These are phyloP conservation scores for Kazachstania sp. DNA, from an alignment of 1,139 yeast species.

Conservation along the genomic window DNA sequence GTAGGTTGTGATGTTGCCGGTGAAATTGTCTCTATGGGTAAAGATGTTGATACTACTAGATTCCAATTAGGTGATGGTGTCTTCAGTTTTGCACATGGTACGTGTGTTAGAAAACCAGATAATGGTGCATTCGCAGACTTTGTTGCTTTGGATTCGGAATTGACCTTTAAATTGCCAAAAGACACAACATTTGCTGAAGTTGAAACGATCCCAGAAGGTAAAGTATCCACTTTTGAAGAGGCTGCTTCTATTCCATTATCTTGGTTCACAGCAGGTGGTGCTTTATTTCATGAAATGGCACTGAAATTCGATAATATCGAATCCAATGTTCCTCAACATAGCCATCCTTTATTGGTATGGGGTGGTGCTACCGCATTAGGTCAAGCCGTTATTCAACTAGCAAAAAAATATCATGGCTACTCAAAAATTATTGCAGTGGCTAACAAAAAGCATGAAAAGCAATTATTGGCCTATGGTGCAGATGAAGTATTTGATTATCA, in stretches of 20 bases:
- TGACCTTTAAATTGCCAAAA: conserved; percentile 32
- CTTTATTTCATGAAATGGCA: conserved; percentile 22
- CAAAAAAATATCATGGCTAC: conserved; percentile 35
- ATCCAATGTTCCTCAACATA: conserved; percentile 24
- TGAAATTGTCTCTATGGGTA: conserved; percentile 46
- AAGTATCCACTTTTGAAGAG: conserved; percentile 45
- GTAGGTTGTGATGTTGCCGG: conserved; percentile 36
- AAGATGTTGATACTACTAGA: conserved; percentile 34
- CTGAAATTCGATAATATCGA: conserved; percentile 16
- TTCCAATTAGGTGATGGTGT: conserved; percentile 49
- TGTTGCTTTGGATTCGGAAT: conserved; percentile 35
- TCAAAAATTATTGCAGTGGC: conserved; percentile 43
- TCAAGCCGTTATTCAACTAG: conserved; percentile 40
- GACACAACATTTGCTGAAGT: conserved; percentile 16
- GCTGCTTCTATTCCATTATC: conserved; percentile 54
- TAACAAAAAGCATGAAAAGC: conserved; percentile 35
- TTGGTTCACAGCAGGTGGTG: conserved; percentile 39
- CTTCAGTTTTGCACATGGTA: conserved; percentile 44
- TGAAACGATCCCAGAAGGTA: conserved; percentile 32
- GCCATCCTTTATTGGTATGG: conserved; percentile 38
- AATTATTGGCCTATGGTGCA: conserved; percentile 34
- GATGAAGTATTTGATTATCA: conserved; percentile 45
- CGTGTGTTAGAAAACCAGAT: conserved; percentile 28
- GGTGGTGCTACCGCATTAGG: conserved; percentile 55
- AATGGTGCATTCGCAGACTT: conserved; percentile 60